Conservation (phyloP, 805 yeast genomes). For the Wickerhamiella cacticola region DNA sequence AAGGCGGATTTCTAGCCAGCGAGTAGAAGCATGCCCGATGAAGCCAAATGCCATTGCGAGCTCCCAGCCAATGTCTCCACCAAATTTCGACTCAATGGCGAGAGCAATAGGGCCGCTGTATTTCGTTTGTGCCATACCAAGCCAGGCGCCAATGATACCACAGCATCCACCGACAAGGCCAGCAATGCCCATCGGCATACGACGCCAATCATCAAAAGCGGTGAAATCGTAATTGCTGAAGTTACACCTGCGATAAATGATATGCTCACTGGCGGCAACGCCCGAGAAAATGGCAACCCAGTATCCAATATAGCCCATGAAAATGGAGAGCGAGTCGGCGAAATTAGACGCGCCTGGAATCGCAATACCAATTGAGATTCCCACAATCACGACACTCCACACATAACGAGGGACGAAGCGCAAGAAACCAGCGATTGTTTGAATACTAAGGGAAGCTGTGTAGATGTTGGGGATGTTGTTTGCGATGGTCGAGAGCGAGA, state of each 20-base stretch:
- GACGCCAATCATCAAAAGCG: constrained; percentile 44
- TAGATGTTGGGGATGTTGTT: constrained; percentile 92
- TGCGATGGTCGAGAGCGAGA: constrained; percentile 78
- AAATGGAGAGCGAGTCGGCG: constrained; percentile 60
- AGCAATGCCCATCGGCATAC: constrained; percentile 66
- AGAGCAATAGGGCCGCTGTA: constrained; percentile 59
- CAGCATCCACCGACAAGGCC: constrained; percentile 67
- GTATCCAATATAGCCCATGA: constrained; percentile 86
- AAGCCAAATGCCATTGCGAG: constrained; percentile 57
- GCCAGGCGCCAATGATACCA: constrained; percentile 74
- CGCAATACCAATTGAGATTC: constrained; percentile 68
- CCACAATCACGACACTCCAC: constrained; percentile 72
- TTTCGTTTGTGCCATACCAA: constrained; percentile 85
- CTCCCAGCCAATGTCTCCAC: constrained; percentile 85
- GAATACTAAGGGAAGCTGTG: constrained; percentile 78
- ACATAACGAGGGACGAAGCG: constrained; percentile 65
- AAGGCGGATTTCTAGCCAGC: constrained; percentile 21
- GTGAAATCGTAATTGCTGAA: constrained; percentile 49
- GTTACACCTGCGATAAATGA: constrained; percentile 53
- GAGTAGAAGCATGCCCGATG: constrained; percentile 31
- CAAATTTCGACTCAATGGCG: constrained; percentile 36
- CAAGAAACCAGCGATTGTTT: constrained; percentile 68
- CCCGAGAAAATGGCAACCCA: constrained; percentile 78
- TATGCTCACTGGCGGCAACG: constrained; percentile 69
- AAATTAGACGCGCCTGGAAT: constrained; percentile 79